Evolutionary conservation across 192 early-diverging fungal genomes (phyloP), one percentile per base, ranked within the genome.

Genomic region (Bifiguratus adelaidae): DNA sequence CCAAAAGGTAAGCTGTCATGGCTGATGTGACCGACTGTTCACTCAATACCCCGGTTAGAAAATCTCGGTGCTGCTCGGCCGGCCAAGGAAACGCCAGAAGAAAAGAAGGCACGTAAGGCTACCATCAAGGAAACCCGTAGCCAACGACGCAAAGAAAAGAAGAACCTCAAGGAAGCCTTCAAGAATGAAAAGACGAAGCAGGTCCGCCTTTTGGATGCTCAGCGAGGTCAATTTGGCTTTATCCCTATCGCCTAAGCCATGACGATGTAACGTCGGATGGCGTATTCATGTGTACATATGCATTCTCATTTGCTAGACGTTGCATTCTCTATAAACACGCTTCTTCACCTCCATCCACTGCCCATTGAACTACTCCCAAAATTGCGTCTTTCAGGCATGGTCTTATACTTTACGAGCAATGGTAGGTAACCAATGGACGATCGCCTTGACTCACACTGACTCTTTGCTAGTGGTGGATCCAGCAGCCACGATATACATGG

Each of bases 51-150:
- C 19, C 50, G 36, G 12, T 24, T 48, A 44, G 76, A 70, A 30
- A 89, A 92, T 69, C 60, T 74, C 33, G 91, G 91, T 15, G 53
- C 34, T 13, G 72, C 83, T n/a, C 70, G 96, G 45, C 50, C 72
- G 36, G 84, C 85, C 53, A 56, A 56, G n/a, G 96, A 99, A 70
- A 78, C 83, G 1, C 79, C 74, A 51, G 96, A 93, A 45, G 92
- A 99, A 50, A 95, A 95, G 79, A 87, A 85, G 61, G 68, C 66
- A 35, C 78, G 96, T 41, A 99, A 99, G 63, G 76, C 73, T 51
- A 74, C 76, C 24, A 54, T 92, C 49, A 96, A 99, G 60, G 81
- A 34, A 15, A 15, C 37, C 7, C 37, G 18, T 20, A 37, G 41
- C 35, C 52, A 77, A 74, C 65, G 51, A 30, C 77, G 82, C 20